Evolutionary conservation across 371 early-diverging fungal genomes (phyloP), one percentile per base, ranked within the genome.

Genomic region (Zychaea mexicana): DNA sequence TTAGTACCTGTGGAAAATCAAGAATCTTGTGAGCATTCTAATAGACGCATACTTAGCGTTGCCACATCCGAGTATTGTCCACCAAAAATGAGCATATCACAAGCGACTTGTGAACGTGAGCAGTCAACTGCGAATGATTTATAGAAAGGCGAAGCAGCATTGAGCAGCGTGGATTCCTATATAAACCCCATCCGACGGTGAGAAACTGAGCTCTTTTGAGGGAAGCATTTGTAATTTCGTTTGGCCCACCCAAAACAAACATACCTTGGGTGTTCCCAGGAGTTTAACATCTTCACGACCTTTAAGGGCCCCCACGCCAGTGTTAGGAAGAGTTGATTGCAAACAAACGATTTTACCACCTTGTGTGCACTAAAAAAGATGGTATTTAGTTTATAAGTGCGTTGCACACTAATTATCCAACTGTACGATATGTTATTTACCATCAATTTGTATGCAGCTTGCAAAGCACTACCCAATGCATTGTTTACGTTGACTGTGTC

Each of bases 41-140:
- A n/a, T n/a, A n/a, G n/a, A n/a, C 49, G 31, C 78, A 55, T 79
- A 84, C 91, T 90, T 17, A 99, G 72, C 0, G 98, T 95, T 1
- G 99, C 96, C 10, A 98, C 84, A 75, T 99, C 99, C 46, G 94
- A 87, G 65, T 95, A 94, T 67, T 93, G 91, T 0, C 76, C 74
- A 45, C 95, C 92, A 78, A 99, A 94, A 49, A 97, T 77, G 71
- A 99, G 92, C 78, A 96, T 87, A 70, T 98, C 98, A 17, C 98
- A 89, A 27, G 92, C 89, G 52, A 99, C 91, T 70, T 98, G 97
- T 2, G 90, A 81, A 19, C 92, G 90, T 22, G 97, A 92, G 72
- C 98, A 95, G 54, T 94, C 93, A 0, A 94, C 92, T 9, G 98
- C 97, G 68, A 97, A 88, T 27, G 86, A 83, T 81, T 98, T 97